These are phyloP conservation scores for Beta lomatogona DNA, from an alignment of 179 eudicot genomes.

Conservation along the genomic window DNA sequence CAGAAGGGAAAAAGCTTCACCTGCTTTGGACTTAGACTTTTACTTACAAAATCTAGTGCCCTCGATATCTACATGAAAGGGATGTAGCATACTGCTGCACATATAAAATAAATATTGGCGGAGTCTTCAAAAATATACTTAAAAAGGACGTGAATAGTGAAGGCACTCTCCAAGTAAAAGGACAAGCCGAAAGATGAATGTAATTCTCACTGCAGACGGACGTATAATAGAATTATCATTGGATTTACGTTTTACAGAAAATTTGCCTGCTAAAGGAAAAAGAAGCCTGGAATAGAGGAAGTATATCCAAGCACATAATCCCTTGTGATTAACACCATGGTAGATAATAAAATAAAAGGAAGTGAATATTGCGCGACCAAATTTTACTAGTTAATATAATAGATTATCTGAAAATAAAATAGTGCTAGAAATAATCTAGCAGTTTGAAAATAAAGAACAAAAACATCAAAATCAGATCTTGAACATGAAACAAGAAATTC, in stretches of 20 bases:
- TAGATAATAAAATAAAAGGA: background rate
- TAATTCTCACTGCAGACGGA: too few species aligned
- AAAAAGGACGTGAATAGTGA: too few species aligned
- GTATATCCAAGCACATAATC: background rate
- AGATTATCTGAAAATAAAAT: background rate
- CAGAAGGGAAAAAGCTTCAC: background rate
- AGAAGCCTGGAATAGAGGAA: background rate
- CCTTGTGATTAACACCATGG: background rate
- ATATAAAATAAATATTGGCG: background rate
- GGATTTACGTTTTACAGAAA: too few species aligned
- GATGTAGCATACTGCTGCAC: background rate
- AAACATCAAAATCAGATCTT: background rate
- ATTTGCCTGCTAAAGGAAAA: background rate
- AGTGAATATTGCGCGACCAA: background rate
- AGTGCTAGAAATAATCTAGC: background rate
- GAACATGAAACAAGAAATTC: background rate
- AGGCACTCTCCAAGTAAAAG: too few species aligned
- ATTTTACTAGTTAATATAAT: background rate
- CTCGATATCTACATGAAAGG: background rate
- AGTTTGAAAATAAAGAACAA: constrained; percentile 1
- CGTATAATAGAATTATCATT: too few species aligned
- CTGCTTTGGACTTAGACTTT: background rate
- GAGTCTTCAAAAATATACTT: too few species aligned
- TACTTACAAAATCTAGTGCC: background rate
- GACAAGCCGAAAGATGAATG: too few species aligned